Conservation (phyloP, 345 rosid genomes). For the Citrus inodora region DNA sequence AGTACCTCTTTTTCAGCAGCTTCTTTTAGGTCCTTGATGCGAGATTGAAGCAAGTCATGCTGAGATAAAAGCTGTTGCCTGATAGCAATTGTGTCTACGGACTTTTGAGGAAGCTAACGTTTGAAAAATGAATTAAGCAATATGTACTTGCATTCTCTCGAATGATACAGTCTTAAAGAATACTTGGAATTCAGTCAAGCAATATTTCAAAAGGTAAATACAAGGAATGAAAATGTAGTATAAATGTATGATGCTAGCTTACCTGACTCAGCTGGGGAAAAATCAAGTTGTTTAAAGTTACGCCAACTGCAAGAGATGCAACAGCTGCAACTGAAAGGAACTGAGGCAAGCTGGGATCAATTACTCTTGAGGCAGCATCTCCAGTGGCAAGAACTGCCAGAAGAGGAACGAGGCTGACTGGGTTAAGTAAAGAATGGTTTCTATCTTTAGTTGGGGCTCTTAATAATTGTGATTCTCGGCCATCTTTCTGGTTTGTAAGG, state of each 20-base stretch:
- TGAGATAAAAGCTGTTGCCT: slow-evolving; percentile 88
- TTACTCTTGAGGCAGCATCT: slow-evolving; percentile 82
- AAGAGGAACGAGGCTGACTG: slow-evolving; percentile 60
- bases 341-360: slow-evolving; percentile 89
- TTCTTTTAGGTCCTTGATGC: slow-evolving; percentile 76
- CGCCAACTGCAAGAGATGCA: slow-evolving; percentile 72
- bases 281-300: slow-evolving; percentile 58
- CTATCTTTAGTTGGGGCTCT: slow-evolving; percentile 75
- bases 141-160: background rate
- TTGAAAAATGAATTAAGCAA: slow-evolving; percentile 1
- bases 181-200: slow-evolving; percentile 4
- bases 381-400: slow-evolving; percentile 79
- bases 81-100: slow-evolving; percentile 60
- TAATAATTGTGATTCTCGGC: slow-evolving; percentile 56
- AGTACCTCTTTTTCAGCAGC: slow-evolving; percentile 83
- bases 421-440: slow-evolving; percentile 52
- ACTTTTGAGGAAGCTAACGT: slow-evolving; percentile 77
- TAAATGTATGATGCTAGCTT: slow-evolving; percentile 10
- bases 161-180: background rate
- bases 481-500: slow-evolving; percentile 83
- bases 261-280: slow-evolving; percentile 74
- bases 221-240: background rate
- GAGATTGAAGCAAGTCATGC: slow-evolving; percentile 79
- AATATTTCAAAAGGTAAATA: background rate
- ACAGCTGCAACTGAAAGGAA: slow-evolving; percentile 69